These are phyloP conservation scores for Diaporthe batatas DNA, from an alignment of 2,329 filamentous ascomycete genomes.

Conservation along the genomic window DNA sequence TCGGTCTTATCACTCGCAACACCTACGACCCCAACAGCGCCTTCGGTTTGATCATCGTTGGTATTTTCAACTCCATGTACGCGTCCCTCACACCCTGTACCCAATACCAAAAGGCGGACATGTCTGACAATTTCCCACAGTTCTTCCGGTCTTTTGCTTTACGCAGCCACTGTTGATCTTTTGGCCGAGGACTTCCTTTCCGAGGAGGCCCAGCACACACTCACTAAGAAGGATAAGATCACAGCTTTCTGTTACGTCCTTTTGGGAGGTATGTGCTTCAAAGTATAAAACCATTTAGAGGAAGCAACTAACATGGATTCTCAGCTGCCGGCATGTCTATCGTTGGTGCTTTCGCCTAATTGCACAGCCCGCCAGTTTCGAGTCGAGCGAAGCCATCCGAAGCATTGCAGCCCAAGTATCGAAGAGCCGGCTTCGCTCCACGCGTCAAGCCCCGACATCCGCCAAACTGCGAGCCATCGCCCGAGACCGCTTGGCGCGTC, in stretches of 20 bases:
- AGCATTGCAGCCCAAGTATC: background rate
- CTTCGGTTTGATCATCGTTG: conserved; percentile 74
- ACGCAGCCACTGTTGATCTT: conserved; percentile 73
- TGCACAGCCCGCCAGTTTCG: background rate
- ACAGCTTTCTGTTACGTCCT: conserved; percentile 65
- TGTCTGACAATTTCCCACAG: conserved; percentile 48
- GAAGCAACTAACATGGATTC: conserved; percentile 35
- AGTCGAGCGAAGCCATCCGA: conserved; percentile 4
- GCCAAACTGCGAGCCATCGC: conserved; percentile 26
- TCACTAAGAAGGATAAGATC: conserved; percentile 67
- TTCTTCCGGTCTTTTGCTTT: conserved; percentile 72
- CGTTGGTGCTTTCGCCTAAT: conserved; percentile 61
- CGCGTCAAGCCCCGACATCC: conserved; percentile 16
- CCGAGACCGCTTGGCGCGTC: background rate
- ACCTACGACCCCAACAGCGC: conserved; percentile 74
- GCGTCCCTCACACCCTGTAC: conserved; percentile 43
- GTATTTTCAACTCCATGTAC: conserved; percentile 75
- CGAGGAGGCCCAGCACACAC: conserved; percentile 62
- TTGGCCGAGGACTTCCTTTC: conserved; percentile 76
- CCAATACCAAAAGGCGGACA: background rate
- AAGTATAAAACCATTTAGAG: background rate
- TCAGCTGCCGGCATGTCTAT: conserved; percentile 61
- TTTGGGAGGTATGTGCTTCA: conserved; percentile 59
- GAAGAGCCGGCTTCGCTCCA: conserved; percentile 2
- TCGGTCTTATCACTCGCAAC: conserved; percentile 68